These are phyloP conservation scores for Arabidopsis hybrid DNA, from an alignment of 441 rosid species.

Conservation along the genomic window DNA sequence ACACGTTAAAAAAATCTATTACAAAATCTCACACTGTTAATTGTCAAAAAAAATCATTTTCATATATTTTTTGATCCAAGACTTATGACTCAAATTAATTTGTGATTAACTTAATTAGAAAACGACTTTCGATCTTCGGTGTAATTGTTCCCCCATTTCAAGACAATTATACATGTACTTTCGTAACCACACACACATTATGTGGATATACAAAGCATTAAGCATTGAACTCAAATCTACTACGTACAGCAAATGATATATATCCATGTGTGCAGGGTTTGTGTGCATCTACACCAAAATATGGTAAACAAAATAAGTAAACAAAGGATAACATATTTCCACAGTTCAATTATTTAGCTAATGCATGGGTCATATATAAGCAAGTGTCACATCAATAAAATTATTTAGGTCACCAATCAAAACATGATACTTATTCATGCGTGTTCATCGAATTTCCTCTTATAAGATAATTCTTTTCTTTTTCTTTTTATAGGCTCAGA, in stretches of 20 bases:
- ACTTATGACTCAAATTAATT: neutral
- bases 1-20: neutral
- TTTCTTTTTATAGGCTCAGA: slow-evolving; percentile 9
- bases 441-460: slow-evolving; percentile 26
- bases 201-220: slow-evolving; percentile 19
- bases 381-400: slow-evolving; percentile 41
- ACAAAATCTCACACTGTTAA: too few relatives aligned
- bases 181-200: slow-evolving; percentile 3
- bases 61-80: slow-evolving; percentile 17
- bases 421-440: slow-evolving; percentile 34
- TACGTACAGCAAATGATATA: slow-evolving; percentile 15
- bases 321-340: slow-evolving; percentile 11
- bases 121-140: slow-evolving; percentile 34
- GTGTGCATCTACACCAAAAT: slow-evolving; percentile 22
- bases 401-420: slow-evolving; percentile 44
- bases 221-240: slow-evolving; percentile 15
- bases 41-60: neutral
- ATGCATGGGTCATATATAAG: slow-evolving; percentile 33
- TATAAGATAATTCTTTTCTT: neutral
- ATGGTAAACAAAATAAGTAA: slow-evolving; percentile 25
- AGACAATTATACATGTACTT: slow-evolving; percentile 32
- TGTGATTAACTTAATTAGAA: slow-evolving; percentile 23
- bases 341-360: slow-evolving; percentile 6
- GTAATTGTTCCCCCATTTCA: slow-evolving; percentile 42
- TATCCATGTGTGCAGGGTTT: slow-evolving; percentile 5